These are phyloP conservation scores for Prunus mume DNA, from an alignment of 306 rosid species.

Conservation along the genomic window DNA sequence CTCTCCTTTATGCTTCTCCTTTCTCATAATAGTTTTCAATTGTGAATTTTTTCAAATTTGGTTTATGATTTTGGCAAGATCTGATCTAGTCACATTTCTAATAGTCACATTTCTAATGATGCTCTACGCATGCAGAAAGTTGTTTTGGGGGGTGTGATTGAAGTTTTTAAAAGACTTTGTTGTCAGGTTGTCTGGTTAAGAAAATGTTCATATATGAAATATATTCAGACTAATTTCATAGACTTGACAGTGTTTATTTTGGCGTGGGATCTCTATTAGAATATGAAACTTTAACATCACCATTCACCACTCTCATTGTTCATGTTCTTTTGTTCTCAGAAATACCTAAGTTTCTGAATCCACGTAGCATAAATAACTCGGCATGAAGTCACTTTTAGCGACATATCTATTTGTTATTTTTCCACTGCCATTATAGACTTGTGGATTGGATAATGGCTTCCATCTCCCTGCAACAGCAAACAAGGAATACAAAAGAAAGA, in stretches of 20 bases:
- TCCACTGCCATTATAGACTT: not conserved
- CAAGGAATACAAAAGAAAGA: not conserved
- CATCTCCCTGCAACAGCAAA: not conserved
- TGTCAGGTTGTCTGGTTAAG: not conserved
- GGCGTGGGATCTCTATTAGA: not conserved
- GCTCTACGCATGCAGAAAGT: not conserved
- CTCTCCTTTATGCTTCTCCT: not conserved
- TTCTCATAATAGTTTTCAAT: not conserved
- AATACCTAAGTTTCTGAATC: not conserved
- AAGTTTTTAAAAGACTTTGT: not conserved
- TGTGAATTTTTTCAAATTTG: not conserved
- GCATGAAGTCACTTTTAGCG: not conserved
- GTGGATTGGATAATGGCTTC: conserved; percentile 4
- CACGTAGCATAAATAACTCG: not conserved
- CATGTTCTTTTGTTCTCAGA: not conserved
- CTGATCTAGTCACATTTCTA: conserved; percentile 2
- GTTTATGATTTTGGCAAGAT: not conserved
- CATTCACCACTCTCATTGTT: not conserved
- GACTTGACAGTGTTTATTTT: not conserved
- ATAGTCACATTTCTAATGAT: not conserved
- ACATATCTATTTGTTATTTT: not conserved
- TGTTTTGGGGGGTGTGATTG: not conserved
- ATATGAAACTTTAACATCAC: not conserved
- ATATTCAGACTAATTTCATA: not conserved
- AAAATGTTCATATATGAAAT: not conserved